phyloP scores from a whole-genome alignment of 1,284 basidiomycete species.

The Sanghuangporus baumii region DNA sequence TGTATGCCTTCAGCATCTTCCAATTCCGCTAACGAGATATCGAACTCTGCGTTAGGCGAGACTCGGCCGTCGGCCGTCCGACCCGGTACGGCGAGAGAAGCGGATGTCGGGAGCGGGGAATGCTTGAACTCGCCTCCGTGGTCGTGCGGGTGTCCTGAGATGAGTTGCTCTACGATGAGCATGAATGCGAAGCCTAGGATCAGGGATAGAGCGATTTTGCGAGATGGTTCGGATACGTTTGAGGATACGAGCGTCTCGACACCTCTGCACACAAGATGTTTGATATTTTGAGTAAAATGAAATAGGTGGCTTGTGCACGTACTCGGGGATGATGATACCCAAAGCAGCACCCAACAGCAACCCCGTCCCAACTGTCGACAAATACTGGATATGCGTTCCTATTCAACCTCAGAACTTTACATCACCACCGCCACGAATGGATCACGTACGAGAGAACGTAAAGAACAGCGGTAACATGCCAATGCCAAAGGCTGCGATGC shows the following conservation, averaged over 20 bases:
- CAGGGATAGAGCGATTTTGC: slow-evolving; percentile 67
- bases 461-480: slow-evolving; percentile 75
- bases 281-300: not conserved
- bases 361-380: slow-evolving; percentile 76
- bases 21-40: slow-evolving; percentile 39
- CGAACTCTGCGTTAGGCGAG: slow-evolving; percentile 31
- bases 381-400: slow-evolving; percentile 52
- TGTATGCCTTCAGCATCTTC: slow-evolving; percentile 38
- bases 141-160: slow-evolving; percentile 42
- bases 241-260: slow-evolving; percentile 47
- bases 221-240: slow-evolving; percentile 38
- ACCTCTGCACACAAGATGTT: slow-evolving; percentile 38
- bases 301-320: not conserved
- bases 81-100: slow-evolving; percentile 17
- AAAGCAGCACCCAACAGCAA: slow-evolving; percentile 84
- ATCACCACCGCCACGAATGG: not conserved
- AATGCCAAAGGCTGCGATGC: slow-evolving; percentile 62
- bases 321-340: slow-evolving; percentile 91
- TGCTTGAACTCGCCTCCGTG: slow-evolving; percentile 22
- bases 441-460: slow-evolving; percentile 64
- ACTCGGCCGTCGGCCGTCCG: too few species aligned
- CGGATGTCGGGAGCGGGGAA: slow-evolving; percentile 19
- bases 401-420: slow-evolving; percentile 10
- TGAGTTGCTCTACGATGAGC: slow-evolving; percentile 69
- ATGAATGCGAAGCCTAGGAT: slow-evolving; percentile 80